Evolutionary conservation across 2,329 filamentous ascomycete species (phyloP), one percentile per base, ranked within the genome.

Genomic region (Fusarium sp.): DNA sequence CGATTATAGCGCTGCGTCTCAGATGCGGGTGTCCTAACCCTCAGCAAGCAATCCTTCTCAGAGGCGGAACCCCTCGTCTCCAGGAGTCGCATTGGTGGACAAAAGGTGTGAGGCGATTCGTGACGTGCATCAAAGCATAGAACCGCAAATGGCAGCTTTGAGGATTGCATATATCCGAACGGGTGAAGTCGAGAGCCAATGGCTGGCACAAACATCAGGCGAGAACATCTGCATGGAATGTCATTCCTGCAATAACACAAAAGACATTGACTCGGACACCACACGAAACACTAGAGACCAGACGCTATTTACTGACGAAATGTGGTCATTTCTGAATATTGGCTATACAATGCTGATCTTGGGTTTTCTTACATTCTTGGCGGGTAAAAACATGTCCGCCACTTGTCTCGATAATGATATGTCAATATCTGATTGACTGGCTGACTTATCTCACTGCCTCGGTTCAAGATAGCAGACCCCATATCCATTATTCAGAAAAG

Each of bases 341-440:
- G 44, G 18, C 32, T 46, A 38, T 41, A 30, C 18, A 24, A 20
- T 49, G 41, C 30, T 57, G 32, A 48, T 52, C 29, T 38, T 40
- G 16, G 18, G 49, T 51, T 18, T 27, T 22, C 15, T 29, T 18
- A 29, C 12, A 40, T 47, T 54, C 38, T 27, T 20, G 44, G 65
- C 65, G 63, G 47, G 22, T 63, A 59, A 44, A 67, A 46, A 11
- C 38, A 43, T 29, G 49, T 29, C 49, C 65, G 65, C 53, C 44
- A 58, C 52, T 55, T 55, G 44, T 32, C 16, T 47, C 32, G 29
- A 41, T 46, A 8, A 34, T 24, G 24, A 30, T 34, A 20, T 11
- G 38, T 16, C 38, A 43, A 30, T 34, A 30, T 66, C 62, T 44
- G 32, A 24, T 34, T 13, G 41, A 27, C 25, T 30, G 41, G 20